Evolutionary conservation across 495 filamentous ascomycete species (phyloP), one percentile per base, ranked within the genome.

Genomic region (Penicillium cataractarum): DNA sequence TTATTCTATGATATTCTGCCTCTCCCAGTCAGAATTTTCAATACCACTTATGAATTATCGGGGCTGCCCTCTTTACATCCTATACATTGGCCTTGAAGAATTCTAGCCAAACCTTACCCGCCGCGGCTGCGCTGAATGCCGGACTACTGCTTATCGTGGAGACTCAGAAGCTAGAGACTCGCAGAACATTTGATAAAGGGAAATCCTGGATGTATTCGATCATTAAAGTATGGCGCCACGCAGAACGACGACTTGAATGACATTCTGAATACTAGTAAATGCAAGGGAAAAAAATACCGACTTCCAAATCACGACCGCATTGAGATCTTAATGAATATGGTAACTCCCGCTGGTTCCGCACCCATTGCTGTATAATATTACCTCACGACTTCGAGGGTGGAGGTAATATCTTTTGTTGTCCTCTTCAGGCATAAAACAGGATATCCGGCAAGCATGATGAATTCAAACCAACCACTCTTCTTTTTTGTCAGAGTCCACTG

Each of bases 361-460:
- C 46, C 33, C 48, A 46, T n/a, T 57, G 10, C 51, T 39, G 44
- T 33, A 27, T 15, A 42, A 24, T 53, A 46, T 55, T 61, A 61
- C 51, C 59, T 22, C 12, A 40, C 22, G 37, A 24, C 40, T 26
- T 21, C n/a, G 21, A 46, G 39, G 22, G 51, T 35, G 40, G 2
- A 54, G 51, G 29, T 60, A 60, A 60, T 50, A 50, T 50, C 24
- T 50, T 46, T 44, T 22, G 21, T n/a, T 50, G 44, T 32, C 22
- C 35, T 19, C 33, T 54, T 60, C 31, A 39, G 39, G 27, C 39
- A 55, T 42, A 10, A 40, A 60, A 24, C 35, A 22, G 24, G 26
- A 33, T 48, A 55, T 55, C 37, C 35, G 39, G 39, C 42, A 55
- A 35, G 19, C 59, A 6, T 29, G 19, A 37, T 35, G 49, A 21